Percentiles rank a stretch among this genome's conserved stretches.
phyloP scores from a whole-genome alignment of 179 eudicot genomes.

The Beta lomatogona region DNA sequence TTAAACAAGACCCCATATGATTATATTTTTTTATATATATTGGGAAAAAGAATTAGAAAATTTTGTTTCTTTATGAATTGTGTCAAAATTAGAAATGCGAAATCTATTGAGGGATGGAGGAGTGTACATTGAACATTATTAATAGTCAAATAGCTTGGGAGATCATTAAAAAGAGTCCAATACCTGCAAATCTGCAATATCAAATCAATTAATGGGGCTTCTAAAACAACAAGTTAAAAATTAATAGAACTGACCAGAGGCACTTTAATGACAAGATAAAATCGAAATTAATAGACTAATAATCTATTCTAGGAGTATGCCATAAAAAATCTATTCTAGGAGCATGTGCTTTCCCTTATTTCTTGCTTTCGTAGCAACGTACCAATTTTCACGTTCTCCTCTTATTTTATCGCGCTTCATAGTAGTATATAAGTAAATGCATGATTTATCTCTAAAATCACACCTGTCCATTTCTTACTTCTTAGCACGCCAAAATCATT shows the following conservation, averaged over 20 bases:
- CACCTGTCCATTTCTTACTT: no score
- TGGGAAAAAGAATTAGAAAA: no score
- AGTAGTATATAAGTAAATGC: not conserved
- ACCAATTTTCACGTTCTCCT: constrained; percentile 1
- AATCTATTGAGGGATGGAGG: no score
- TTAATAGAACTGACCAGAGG: not conserved
- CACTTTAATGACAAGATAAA: not conserved
- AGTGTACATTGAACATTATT: no score
- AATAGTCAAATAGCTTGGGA: not conserved
- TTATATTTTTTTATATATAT: no score
- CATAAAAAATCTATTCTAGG: not conserved
- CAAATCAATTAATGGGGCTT: no score
- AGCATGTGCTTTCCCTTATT: not conserved
- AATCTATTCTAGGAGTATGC: no score
- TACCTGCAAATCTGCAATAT: not conserved
- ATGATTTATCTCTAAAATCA: not conserved
- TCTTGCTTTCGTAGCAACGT: not conserved
- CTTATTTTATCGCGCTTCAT: not conserved
- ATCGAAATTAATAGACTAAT: no score
- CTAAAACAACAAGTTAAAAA: no score
- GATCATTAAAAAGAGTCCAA: not conserved
- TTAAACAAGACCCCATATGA: no score
- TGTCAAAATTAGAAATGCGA: no score
- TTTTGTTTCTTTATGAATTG: no score
- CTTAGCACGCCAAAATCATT: not conserved